phyloP scores from a whole-genome alignment of 2,329 filamentous ascomycete genomes.

The Setomelanomma holmii region DNA sequence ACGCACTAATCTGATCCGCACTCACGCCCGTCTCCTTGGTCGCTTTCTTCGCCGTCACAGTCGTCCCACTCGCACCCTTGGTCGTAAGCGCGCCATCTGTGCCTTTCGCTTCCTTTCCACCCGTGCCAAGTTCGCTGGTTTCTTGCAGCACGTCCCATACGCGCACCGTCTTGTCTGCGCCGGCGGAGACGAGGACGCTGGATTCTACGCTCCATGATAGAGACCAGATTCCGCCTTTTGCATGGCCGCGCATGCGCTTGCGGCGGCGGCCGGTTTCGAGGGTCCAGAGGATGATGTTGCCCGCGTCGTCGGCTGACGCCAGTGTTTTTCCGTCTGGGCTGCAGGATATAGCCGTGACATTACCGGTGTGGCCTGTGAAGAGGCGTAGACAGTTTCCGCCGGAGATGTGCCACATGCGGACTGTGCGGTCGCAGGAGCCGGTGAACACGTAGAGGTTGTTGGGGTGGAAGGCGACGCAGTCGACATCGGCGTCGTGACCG shows the following conservation, averaged over 20 bases:
- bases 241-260: slow-evolving; percentile 93
- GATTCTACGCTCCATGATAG: slow-evolving; percentile 94
- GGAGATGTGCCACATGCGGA: slow-evolving; percentile 96
- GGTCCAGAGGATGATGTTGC: slow-evolving; percentile 95
- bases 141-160: slow-evolving; percentile 87
- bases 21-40: slow-evolving; percentile 89
- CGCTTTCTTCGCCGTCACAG: slow-evolving; percentile 68
- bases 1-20: slow-evolving; percentile 92
- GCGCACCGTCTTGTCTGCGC: slow-evolving; percentile 89
- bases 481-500: slow-evolving; percentile 93
- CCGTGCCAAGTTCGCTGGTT: slow-evolving; percentile 55
- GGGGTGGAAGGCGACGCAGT: slow-evolving; percentile 89
- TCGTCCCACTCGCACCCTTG: slow-evolving; percentile 56
- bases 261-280: slow-evolving; percentile 83
- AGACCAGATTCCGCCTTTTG: slow-evolving; percentile 91
- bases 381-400: slow-evolving; percentile 88
- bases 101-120: slow-evolving; percentile 52
- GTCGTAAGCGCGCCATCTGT: slow-evolving; percentile 61
- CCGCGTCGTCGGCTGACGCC: slow-evolving; percentile 87
- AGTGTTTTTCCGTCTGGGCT: slow-evolving; percentile 87
- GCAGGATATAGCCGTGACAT: slow-evolving; percentile 84
- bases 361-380: slow-evolving; percentile 89
- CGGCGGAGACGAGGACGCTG: slow-evolving; percentile 85
- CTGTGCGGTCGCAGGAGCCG: slow-evolving; percentile 88
- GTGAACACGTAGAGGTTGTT: slow-evolving; percentile 95